Evolutionary conservation across 2,329 filamentous ascomycete species (phyloP), one percentile per base, ranked within the genome.

Genomic region (Claviceps maximensis): DNA sequence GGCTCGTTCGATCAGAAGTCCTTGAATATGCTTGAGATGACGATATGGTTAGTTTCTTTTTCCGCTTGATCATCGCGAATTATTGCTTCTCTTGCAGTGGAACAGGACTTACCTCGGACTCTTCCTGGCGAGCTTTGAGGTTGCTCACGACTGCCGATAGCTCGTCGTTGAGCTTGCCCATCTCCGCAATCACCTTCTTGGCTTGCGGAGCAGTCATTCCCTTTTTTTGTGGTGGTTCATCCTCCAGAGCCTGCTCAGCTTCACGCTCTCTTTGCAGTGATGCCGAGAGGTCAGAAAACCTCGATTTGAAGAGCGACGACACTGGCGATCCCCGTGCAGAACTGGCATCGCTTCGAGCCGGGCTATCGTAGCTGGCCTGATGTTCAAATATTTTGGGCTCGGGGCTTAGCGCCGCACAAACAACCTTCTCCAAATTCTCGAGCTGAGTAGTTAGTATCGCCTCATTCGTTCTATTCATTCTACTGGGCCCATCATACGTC

Each of bases 1-100:
- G 54, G 78, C 74, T 55, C 79, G 75, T 44, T 74, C 74, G 51
- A 81, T 72, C 23, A 84, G 74, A 33, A 84, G 65, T 25, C 72
- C 72, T 60, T 84, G 80, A 54, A 86, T 82, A 58, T 83, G 79
- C 72, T 80, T 46, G n/a, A 15, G n/a, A 19, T 12, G 9, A 31
- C 27, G 29, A 31, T 15, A 41, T 17, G 23, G 58, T 45, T 7
- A 53, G 36, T 9, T 45, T 31, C n/a, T 5, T 19, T 41, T 41
- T 10, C 33, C 33, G 10, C 38, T 17, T 4, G 4, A 9, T 29
- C 29, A 29, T 29, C 9, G 29, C 29, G 4, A 29, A 9, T 9
- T 4, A 29, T 5, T 29, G 29, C n/a, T n/a, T n/a, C n/a, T n/a
- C n/a, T 9, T 23, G 8, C 19, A 31, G 33, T n/a, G 49, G 15